phyloP scores from a whole-genome alignment of 192 early-diverging fungal genomes.

The Entophlyctis luteolus region DNA sequence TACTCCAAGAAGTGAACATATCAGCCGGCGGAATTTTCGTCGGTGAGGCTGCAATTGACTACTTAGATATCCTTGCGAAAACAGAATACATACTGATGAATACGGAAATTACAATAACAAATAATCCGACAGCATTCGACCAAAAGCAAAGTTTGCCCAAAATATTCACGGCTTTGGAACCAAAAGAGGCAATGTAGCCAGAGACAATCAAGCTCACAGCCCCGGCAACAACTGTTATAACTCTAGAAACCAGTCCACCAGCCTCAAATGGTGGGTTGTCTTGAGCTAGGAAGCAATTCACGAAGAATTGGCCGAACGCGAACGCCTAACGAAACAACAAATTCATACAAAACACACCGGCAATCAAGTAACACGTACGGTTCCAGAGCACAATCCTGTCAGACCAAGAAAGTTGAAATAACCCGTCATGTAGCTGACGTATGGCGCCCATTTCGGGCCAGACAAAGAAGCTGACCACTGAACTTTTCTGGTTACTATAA shows the following conservation, averaged over 20 bases:
- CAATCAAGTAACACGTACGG: background rate
- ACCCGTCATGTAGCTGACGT: constrained; percentile 28
- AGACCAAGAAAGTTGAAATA: constrained; percentile 30
- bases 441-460: constrained; percentile 29
- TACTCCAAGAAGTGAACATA: constrained; percentile 22
- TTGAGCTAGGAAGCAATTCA: constrained; percentile 12
- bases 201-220: background rate
- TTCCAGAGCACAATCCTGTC: constrained; percentile 11
- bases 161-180: constrained; percentile 1
- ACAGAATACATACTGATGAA: constrained; percentile 10
- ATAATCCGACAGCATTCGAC: constrained; percentile 13
- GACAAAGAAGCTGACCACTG: constrained; percentile 21
- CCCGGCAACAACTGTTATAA: constrained; percentile 15
- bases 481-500: background rate
- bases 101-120: constrained; percentile 13
- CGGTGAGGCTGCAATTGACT: constrained; percentile 10
- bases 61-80: background rate
- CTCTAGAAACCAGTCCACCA: background rate
- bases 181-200: constrained; percentile 8
- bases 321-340: constrained; percentile 1
- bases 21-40: constrained; percentile 1
- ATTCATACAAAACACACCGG: background rate
- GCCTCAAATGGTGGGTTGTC: background rate
- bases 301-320: constrained; percentile 31
- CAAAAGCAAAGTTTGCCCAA: constrained; percentile 24